Evolutionary conservation across 2,329 filamentous ascomycete species (phyloP), one percentile per base, ranked within the genome.

Genomic region (Leptographium lundbergii): DNA sequence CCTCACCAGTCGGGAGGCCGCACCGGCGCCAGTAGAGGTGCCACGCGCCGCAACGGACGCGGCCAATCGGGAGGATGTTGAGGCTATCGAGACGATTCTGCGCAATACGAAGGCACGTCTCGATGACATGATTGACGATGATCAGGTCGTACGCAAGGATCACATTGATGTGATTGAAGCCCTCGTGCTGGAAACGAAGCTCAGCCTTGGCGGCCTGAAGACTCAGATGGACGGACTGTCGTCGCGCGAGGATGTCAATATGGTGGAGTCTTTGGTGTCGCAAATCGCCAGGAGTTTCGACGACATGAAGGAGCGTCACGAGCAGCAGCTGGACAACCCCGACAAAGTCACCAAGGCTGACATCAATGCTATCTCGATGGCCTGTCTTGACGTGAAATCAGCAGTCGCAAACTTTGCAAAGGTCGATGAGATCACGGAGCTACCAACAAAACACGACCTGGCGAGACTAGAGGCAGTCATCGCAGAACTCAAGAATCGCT

Each of bases 81-180:
- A 92, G 62, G 90, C 90, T 13, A 91, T 97, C 60, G 92, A 96
- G 71, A 95, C 88, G 0, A 84, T 97, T 55, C 78, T 97, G 14
- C 84, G 87, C 50, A 96, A 95, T 69, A 91, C 91, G 36, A 96
- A 96, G 69, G 84, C 86, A 6, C 88, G 88, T 54, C 76, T 97
- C 11, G 92, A 96, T 60, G 91, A 95, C 61, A 70, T 83, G 24
- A 81, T 95, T 56, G 81, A 91, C 56, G 80, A 84, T 4, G 87
- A 91, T 39, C 84, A 88, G 60, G 76, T 83, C 2, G 84, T 91
- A 11, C 78, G 79, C 59, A 86, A 84, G 65, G 82, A 86, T 39
- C 81, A 86, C 57, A 71, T 86, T 29, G 82, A 86, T 63, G 76
- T 80, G 1, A 76, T 92, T 3, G 88, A 94, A 66, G 70, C 74